Base-by-base conservation (phyloP, 768 basidiomycete genomes). In the Lentinus tigrinus region DNA sequence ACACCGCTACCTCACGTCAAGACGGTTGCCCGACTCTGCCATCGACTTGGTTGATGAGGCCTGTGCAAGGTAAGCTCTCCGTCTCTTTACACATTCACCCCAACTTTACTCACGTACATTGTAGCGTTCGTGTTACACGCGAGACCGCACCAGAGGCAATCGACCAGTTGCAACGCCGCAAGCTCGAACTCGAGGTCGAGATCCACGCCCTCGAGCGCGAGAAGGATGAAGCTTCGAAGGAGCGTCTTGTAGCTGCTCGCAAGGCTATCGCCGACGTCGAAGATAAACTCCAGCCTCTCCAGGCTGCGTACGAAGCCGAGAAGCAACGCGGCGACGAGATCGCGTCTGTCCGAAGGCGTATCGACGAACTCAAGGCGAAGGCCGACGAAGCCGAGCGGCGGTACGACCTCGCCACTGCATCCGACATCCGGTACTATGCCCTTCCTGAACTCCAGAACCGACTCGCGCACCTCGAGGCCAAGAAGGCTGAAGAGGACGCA, bases 91-190 rank as follows among this genome's bases (percentile, higher is more conserved):
- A 28, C 14, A 7, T 9, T 34, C 27, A 5, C 10, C 4, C 4
- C 23, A n/a, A 53, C 62, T 54, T 23, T 54, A 60, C 39, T 69
- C 47, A 42, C 61, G 3, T 44, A 37, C 16, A 19, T 48, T 62
- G n/a, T 53, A 91, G 88, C 65, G 88, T 89, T 27, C 90, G 95
- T 57, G 93, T 98, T 24, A 92, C 92, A 26, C 87, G 93, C 42
- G 96, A 99, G 76, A 98, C 95, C 0, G 85, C 91, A 58, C 96
- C 96, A 0, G 96, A 98, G 74, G 89, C 82, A 3, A 91, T 98
- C 66, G 96, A 98, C 74, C 87, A 88, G 63, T 80, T 98, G 17
- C 92, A 96, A 68, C 86, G 95, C 19, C 81, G 81, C 51, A 94
- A 91, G 71, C 82, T 98, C 31, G 92, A 96, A 68, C 81, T 98